Evolutionary conservation across 208 protist species (phyloP), one percentile per base, ranked within the genome.

Genomic region (Crithidia sp.): DNA sequence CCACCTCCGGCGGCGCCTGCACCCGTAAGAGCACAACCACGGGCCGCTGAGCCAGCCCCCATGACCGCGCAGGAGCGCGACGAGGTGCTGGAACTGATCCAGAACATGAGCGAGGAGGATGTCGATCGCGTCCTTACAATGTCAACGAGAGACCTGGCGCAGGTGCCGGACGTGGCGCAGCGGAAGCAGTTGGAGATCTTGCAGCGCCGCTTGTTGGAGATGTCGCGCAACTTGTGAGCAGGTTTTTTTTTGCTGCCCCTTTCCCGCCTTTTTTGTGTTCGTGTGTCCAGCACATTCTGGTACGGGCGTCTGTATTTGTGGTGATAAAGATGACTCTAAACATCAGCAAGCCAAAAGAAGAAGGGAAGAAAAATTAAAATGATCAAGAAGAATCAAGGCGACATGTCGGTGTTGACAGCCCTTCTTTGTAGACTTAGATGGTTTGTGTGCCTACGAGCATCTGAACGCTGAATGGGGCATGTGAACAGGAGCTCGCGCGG

Each of bases 61-160:
- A 73, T 71, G 36, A 77, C 81, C 45, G 65, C 81, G 64, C 71
- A 82, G 40, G 80, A 93, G 61, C 67, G 79, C 5, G 87, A 96
- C 36, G 85, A 96, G 55, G 85, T 92, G 67, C 58, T 96, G 59
- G 76, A 89, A 70, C 83, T 94, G 44, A 88, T 96, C 14, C 73
- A 83, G 12, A 83, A 76, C 54, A 87, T 96, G 72, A 92, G 83
- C 64, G 87, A 95, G 65, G 86, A 89, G 41, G 92, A 96, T 16
- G 85, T 95, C 19, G 85, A 92, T 64, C 82, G 86, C 12, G 88
- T 96, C 41, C 58, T 89, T 13, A 79, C 70, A 2, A 84, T 96
- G 82, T 90, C 84, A 6, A 81, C 86, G 52, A 81, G 52, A 28
- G 88, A 95, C 55, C 76, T 96, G 10, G 85, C 82, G 10, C 68